Conservation (phyloP, 805 yeast species). For the Metschnikowia lachancei region DNA sequence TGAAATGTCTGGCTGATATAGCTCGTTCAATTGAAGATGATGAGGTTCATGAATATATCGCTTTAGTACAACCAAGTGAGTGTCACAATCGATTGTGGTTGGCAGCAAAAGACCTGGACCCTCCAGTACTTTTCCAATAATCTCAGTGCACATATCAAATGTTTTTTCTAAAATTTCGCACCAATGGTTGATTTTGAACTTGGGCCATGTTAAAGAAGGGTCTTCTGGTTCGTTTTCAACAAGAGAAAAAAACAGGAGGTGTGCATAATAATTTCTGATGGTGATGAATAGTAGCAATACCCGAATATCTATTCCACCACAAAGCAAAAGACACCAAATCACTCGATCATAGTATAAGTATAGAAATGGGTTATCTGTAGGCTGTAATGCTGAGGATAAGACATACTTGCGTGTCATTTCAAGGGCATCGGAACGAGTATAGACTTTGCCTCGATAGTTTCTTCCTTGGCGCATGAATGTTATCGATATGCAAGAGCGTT, state of each 20-base stretch:
- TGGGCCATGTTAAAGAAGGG: neutral
- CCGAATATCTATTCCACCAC: slow-evolving; percentile 12
- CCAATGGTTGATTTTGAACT: neutral
- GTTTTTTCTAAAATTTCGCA: neutral
- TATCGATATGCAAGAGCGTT: neutral
- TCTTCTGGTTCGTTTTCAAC: slow-evolving; percentile 1
- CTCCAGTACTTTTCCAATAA: neutral
- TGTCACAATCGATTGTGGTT: neutral
- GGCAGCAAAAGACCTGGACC: neutral
- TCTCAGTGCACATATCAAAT: neutral
- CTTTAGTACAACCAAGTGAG: neutral
- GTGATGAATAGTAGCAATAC: slow-evolving; percentile 12
- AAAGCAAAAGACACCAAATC: slow-evolving; percentile 18
- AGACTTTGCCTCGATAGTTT: neutral
- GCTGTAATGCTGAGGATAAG: slow-evolving; percentile 16
- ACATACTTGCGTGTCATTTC: slow-evolving; percentile 17
- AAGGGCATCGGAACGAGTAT: slow-evolving; percentile 4
- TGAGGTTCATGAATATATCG: slow-evolving; percentile 2
- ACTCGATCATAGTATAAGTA: slow-evolving; percentile 15
- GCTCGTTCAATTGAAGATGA: neutral
- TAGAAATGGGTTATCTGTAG: slow-evolving; percentile 14
- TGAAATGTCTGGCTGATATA: neutral
- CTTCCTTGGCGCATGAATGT: neutral
- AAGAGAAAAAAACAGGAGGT: slow-evolving; percentile 6
- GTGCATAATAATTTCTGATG: slow-evolving; percentile 9